Base-by-base conservation (phyloP, 345 rosid species). In the Syzygium aqueum region DNA sequence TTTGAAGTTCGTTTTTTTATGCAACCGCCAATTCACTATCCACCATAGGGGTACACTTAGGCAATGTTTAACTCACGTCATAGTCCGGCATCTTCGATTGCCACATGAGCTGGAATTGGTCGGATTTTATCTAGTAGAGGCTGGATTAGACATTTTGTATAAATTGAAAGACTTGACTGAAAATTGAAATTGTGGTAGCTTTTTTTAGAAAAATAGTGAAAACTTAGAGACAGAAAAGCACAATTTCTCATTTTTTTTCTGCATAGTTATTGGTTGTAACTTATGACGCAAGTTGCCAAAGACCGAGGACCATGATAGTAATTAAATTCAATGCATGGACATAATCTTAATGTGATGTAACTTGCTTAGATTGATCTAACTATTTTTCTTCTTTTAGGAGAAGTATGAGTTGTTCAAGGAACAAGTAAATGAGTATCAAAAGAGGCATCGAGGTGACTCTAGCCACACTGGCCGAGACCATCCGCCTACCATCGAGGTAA, bases 331-430 rank as follows among this genome's bases (percentile, higher is more conserved):
- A 3, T 3, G 5, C n/a, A 8, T 56, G 63, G 5, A 9, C 63
- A 54, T 7, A 23, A 11, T 56, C 5, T 56, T 56, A 4, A 23
- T 56, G n/a, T 56, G n/a, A 23, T 23, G n/a, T 56, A 21, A 7
- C n/a, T 85, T 40, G 63, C 63, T 9, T 56, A 23, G 5, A 37
- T 57, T 11, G n/a, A 23, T 85, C 61, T 30, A 46, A 16, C 46
- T 67, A 8, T 67, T 8, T 16, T 1, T 86, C 25, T 53, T 33
- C 33, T 21, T 84, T 65, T 65, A 91, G 91, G 82, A 53, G 63
- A 90, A 87, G 77, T 88, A 90, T 43, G 88, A 92, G 87, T 11
- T 21, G 46, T 91, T 91, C 27, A 86, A 91, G 84, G 88, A 89
- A 50, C 33, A 54, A 8, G 51, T 92, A 28, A 53, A 6, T 10